Conservation (phyloP, 352 stramenopile species). For the Globisporangium paroecandrum region DNA sequence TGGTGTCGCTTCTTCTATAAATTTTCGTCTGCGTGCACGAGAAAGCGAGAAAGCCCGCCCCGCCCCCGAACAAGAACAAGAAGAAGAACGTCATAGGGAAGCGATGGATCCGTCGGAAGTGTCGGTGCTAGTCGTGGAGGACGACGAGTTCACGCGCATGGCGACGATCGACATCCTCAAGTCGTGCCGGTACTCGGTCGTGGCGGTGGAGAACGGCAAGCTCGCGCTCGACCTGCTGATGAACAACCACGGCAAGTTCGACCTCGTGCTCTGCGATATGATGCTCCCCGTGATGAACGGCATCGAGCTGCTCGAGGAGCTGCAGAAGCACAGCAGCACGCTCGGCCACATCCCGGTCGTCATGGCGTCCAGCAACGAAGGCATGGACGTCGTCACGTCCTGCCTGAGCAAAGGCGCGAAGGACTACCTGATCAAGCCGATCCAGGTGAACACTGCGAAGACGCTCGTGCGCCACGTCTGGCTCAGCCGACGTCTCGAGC, state of each 20-base stretch:
- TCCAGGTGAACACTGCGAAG: slow-evolving; percentile 88
- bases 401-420: slow-evolving; percentile 87
- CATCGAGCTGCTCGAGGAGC: slow-evolving; percentile 82
- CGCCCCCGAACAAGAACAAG: neutral
- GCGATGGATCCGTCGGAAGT: slow-evolving; percentile 85
- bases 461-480: slow-evolving; percentile 87
- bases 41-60: too few relatives aligned
- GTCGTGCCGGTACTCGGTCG: slow-evolving; percentile 80
- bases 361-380: slow-evolving; percentile 89
- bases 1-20: neutral
- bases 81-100: neutral
- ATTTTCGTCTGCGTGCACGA: neutral
- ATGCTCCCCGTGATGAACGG: slow-evolving; percentile 89
- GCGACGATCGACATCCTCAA: slow-evolving; percentile 88
- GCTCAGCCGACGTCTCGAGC: slow-evolving; percentile 69
- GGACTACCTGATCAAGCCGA: slow-evolving; percentile 90
- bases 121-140: slow-evolving; percentile 85
- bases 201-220: slow-evolving; percentile 81
- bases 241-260: slow-evolving; percentile 70
- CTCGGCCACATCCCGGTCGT: slow-evolving; percentile 86
- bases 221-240: slow-evolving; percentile 73
- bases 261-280: slow-evolving; percentile 88
- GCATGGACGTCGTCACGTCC: slow-evolving; percentile 88
- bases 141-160: slow-evolving; percentile 89
- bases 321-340: slow-evolving; percentile 60